Evolutionary conservation across 345 rosid species (phyloP).

Genomic region (Heritiera littoralis): DNA sequence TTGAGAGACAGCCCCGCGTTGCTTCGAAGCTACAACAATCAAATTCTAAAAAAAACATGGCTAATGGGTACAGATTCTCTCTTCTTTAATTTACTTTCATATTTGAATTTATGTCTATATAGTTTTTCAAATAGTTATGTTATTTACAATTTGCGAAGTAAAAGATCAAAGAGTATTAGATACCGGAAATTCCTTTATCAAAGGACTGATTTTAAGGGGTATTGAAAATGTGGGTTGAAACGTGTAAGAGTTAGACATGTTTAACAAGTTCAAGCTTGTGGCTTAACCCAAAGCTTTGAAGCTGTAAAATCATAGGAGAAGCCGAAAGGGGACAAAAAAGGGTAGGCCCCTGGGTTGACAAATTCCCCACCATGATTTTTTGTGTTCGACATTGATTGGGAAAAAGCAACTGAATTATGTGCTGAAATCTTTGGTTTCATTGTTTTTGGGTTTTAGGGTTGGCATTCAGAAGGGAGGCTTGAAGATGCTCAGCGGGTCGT

Average conservation of each 20-base stretch:
- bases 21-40: background rate
- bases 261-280: too few relatives aligned
- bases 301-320: background rate
- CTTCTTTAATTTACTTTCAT: background rate
- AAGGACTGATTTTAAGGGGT: background rate
- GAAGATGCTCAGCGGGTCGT: conserved; percentile 20
- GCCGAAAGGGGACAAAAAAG: background rate
- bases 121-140: background rate
- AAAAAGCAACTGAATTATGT: background rate
- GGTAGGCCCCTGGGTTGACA: background rate
- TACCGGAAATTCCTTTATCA: background rate
- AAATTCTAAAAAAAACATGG: conserved; percentile 6
- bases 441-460: background rate
- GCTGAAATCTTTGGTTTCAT: background rate
- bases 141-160: background rate
- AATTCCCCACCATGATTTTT: background rate
- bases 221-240: too few relatives aligned
- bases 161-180: background rate
- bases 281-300: too few relatives aligned
- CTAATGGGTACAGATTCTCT: background rate
- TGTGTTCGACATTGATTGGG: background rate
- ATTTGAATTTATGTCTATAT: background rate
- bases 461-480: background rate
- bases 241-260: too few relatives aligned
- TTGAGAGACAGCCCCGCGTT: background rate